phyloP scores from a whole-genome alignment of 305 asterid species.

The Coffea humblotiana region DNA sequence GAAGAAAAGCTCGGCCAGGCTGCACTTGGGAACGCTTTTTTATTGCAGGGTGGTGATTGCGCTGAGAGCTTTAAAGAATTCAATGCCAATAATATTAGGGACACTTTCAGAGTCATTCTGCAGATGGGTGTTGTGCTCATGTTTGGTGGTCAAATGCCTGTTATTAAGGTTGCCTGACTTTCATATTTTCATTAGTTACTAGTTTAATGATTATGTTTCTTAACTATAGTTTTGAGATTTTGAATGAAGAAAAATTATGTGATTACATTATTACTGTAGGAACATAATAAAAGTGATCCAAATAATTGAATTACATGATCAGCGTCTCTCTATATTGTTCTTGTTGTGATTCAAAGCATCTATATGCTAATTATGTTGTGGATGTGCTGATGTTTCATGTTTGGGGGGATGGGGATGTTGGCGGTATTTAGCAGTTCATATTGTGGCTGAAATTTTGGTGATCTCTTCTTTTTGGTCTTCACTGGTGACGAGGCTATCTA shows the following conservation, averaged over 20 bases:
- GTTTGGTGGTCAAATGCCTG: constrained; percentile 75
- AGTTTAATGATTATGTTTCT: neutral
- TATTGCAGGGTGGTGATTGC: constrained; percentile 67
- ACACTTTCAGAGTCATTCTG: constrained; percentile 61
- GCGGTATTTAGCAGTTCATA: too few relatives aligned
- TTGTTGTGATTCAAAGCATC: neutral
- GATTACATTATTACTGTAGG: neutral
- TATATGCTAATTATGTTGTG: neutral
- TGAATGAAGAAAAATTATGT: neutral
- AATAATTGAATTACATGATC: neutral
- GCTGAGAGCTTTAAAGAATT: constrained; percentile 75
- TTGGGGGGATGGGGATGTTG: too few relatives aligned
- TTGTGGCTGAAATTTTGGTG: neutral
- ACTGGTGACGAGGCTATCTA: too few relatives aligned
- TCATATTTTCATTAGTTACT: neutral
- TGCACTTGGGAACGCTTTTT: constrained; percentile 58
- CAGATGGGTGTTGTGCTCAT: constrained; percentile 73
- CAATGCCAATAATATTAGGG: constrained; percentile 60
- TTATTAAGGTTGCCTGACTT: constrained; percentile 42
- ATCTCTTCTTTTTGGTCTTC: neutral
- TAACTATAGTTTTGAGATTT: neutral
- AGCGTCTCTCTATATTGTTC: neutral
- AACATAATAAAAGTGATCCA: neutral
- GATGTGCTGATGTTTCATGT: neutral
- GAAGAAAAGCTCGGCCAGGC: constrained; percentile 65